Evolutionary conservation across 164 flowering plant species (phyloP).

Genomic region (Houttuynia cordata): DNA sequence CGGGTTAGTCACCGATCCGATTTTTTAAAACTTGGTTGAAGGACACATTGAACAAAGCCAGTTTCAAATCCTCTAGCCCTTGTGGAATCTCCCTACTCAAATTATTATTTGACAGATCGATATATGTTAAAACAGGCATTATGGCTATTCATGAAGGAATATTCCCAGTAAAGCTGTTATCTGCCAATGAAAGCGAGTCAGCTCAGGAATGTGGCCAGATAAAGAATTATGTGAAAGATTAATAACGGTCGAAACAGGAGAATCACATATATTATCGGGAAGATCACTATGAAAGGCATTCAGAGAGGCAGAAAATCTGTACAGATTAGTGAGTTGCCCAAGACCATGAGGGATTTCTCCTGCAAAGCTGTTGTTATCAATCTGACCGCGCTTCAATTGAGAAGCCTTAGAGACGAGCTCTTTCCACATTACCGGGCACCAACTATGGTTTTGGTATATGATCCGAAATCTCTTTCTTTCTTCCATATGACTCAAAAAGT

Average conservation of each 20-base stretch:
- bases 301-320: slow-evolving; percentile 70
- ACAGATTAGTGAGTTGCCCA: slow-evolving; percentile 49
- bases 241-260: slow-evolving; percentile 69
- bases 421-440: too few relatives aligned
- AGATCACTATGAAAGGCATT: slow-evolving; percentile 63
- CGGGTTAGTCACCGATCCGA: too few relatives aligned
- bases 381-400: slow-evolving; percentile 77
- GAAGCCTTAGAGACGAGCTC: slow-evolving; percentile 49
- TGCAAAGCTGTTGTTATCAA: slow-evolving; percentile 71
- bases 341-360: slow-evolving; percentile 55
- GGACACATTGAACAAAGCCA: slow-evolving; percentile 83
- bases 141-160: slow-evolving; percentile 61
- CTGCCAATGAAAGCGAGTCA: slow-evolving; percentile 61
- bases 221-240: slow-evolving; percentile 64
- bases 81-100: not conserved
- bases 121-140: slow-evolving; percentile 71
- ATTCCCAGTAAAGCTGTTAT: slow-evolving; percentile 51
- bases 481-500: too few relatives aligned
- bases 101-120: slow-evolving; percentile 22
- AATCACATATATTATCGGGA: slow-evolving; percentile 67
- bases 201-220: slow-evolving; percentile 68
- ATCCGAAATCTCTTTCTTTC: too few relatives aligned
- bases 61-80: slow-evolving; percentile 69
- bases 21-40: too few relatives aligned
- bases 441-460: too few relatives aligned